Evolutionary conservation across 306 rosid genomes (phyloP), one percentile per base, ranked within the genome.

Genomic region (Malus sieversii): DNA sequence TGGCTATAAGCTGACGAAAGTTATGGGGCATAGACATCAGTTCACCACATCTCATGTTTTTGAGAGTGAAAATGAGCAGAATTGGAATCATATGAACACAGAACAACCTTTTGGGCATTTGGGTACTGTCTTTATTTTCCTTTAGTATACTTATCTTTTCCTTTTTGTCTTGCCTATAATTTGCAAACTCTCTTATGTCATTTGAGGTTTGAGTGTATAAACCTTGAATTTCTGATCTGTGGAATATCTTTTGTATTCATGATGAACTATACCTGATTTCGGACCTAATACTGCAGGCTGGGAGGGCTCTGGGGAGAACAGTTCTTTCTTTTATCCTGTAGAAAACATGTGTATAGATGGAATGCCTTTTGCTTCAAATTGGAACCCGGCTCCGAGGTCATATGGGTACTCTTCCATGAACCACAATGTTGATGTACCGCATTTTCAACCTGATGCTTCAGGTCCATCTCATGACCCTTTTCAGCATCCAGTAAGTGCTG

Each of bases 1-100:
- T 73, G 53, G 83, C 77, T 83, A 75, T 75, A 73, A 59, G 85
- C 76, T 70, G 75, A 63, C 70, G 9, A 44, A 45, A 82, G 60
- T 73, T 75, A 92, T 92, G 97, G 97, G 92, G 77, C 97, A 92
- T 69, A 86, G 94, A 77, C 97, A 90, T 77, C 68, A 80, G 67
- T 88, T 84, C 78, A 79, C 80, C 82, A 70, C 90, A 75, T 78
- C 97, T 72, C 87, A 88, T 75, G 71, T 86, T 80, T 86, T 83
- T 74, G 94, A 87, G 78, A 82, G 80, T 66, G 97, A 92, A 78
- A 80, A 87, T 73, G 97, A 92, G 72, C 93, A 79, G 77, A 87
- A 92, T 71, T 90, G 96, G 97, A 87, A 79, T 86, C 89, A 86
- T 80, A 76, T 87, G 81, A 95, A 80, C 48, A 15, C 86, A 18